Percentiles rank a stretch among this genome's conserved stretches.
These are phyloP conservation scores for Cladobotryum protrusum DNA, from an alignment of 2,329 filamentous ascomycete genomes.

Conservation along the genomic window DNA sequence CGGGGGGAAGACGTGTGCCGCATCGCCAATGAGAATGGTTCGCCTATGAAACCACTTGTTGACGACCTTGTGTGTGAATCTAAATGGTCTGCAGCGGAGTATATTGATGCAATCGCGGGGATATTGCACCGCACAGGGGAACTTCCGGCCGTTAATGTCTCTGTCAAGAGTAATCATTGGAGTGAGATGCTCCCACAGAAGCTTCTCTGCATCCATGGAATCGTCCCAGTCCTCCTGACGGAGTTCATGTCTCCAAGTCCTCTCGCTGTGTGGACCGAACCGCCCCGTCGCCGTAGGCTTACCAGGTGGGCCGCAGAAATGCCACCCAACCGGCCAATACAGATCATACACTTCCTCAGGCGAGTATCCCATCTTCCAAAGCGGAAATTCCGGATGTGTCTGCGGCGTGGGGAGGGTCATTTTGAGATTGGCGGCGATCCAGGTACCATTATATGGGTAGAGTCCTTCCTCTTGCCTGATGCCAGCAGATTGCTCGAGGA, in stretches of 20 bases:
- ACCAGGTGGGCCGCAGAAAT: conserved; percentile 37
- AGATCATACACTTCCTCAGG: conserved; percentile 41
- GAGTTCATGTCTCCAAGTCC: conserved; percentile 38
- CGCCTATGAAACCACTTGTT: conserved; percentile 39
- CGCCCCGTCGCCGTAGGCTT: conserved; percentile 38
- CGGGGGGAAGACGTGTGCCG: conserved; percentile 47
- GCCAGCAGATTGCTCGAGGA: conserved; percentile 34
- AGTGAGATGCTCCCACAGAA: conserved; percentile 23
- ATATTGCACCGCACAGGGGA: conserved; percentile 21
- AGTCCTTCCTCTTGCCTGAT: conserved; percentile 29
- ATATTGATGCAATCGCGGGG: conserved; percentile 40
- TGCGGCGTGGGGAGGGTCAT: conserved; percentile 37
- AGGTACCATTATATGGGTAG: conserved; percentile 33
- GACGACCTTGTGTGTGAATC: conserved; percentile 38
- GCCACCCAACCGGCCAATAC: conserved; percentile 39
- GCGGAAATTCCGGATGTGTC: conserved; percentile 41
- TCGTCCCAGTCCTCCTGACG: conserved; percentile 18
- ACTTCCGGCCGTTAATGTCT: conserved; percentile 8
- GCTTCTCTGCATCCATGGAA: conserved; percentile 23
- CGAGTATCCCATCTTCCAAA: conserved; percentile 40
- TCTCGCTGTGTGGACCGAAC: conserved; percentile 34
- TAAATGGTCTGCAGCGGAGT: conserved; percentile 35
- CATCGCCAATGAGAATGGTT: conserved; percentile 40
- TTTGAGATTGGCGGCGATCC: conserved; percentile 43
- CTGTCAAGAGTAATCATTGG: conserved; percentile 13